A percentile compares a stretch with the other conserved stretches of the same genome.
Evolutionary conservation across 768 basidiomycete genomes (phyloP).

Genomic region (Lactifluus hygrophoroides): DNA sequence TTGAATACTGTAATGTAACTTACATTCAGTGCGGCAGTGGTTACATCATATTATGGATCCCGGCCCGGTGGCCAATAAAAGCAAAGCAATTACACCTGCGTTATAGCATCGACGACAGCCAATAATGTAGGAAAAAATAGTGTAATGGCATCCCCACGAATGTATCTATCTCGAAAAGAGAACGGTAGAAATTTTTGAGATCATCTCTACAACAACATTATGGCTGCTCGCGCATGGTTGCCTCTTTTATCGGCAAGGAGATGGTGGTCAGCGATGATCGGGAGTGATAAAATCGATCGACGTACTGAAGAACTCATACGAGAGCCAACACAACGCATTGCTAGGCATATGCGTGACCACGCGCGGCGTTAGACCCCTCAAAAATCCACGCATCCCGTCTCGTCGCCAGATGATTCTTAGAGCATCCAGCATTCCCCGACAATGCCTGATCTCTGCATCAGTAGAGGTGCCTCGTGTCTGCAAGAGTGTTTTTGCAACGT

Average conservation of each 20-base stretch:
- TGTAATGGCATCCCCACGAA: not conserved
- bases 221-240: conserved; percentile 12
- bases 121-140: conserved; percentile 3
- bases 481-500: conserved; percentile 94
- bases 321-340: conserved; percentile 95
- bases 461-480: conserved; percentile 91
- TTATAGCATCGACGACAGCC: conserved; percentile 1
- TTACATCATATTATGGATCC: not conserved
- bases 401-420: conserved; percentile 79
- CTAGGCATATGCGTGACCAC: conserved; percentile 94
- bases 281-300: conserved; percentile 20
- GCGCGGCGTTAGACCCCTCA: conserved; percentile 81
- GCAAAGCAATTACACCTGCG: not conserved
- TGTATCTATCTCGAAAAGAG: not conserved
- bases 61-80: not conserved
- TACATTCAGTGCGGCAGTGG: not conserved
- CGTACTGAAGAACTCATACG: conserved; percentile 98
- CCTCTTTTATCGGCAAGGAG: conserved; percentile 4
- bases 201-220: not conserved
- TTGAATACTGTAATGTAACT: too few relatives aligned
- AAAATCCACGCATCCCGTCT: conserved; percentile 81
- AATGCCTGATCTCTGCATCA: conserved; percentile 77
- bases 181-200: not conserved
- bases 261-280: not conserved
- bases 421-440: conserved; percentile 80